Evolutionary conservation across 768 basidiomycete genomes (phyloP), one percentile per base, ranked within the genome.

Genomic region (Lentinula edodes): DNA sequence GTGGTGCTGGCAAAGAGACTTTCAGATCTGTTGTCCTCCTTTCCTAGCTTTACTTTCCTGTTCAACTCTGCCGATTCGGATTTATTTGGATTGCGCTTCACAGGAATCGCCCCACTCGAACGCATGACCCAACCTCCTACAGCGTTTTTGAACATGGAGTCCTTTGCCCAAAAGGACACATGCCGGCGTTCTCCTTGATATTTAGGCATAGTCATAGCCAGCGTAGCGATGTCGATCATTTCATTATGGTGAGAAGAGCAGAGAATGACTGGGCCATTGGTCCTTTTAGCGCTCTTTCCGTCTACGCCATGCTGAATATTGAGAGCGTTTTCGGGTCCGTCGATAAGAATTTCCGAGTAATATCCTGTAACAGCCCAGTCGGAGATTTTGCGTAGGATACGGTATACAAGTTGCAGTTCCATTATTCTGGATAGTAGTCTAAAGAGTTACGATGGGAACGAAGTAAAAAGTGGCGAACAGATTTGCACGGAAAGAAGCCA

Each of bases 101-200:
- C 87, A n/a, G 88, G 85, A 62, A 91, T 88, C 63, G 87, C 88
- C 5, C 87, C 88, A 0, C 85, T 83, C 50, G 86, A 84, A 4
- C 76, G 73, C 36, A 90, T 74, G 42, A 90, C 71, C 1, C 76
- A 74, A 0, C 80, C 76, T 1, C 76, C 66, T 1, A 86, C 65
- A 0, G 84, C 85, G 63, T 87, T 83, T 28, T 73, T 74, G 73
- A 91, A 91, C 66, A 91, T 74, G 0, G 76, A 81, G 32, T 86
- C 83, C 68, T 90, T 91, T n/a, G 87, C 86, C 87, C 89, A 84
- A 70, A 80, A 84, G 58, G 82, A 84, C 38, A 91, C 70, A 45
- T 75, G 78, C 32, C 85, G 79, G 39, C 79, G 75, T 56, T 56
- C 55, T 23, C 55, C 55, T 28, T 34, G 42, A 42, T 5, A 13